Base-by-base conservation (phyloP, 768 basidiomycete species). In the Russula foetens region DNA sequence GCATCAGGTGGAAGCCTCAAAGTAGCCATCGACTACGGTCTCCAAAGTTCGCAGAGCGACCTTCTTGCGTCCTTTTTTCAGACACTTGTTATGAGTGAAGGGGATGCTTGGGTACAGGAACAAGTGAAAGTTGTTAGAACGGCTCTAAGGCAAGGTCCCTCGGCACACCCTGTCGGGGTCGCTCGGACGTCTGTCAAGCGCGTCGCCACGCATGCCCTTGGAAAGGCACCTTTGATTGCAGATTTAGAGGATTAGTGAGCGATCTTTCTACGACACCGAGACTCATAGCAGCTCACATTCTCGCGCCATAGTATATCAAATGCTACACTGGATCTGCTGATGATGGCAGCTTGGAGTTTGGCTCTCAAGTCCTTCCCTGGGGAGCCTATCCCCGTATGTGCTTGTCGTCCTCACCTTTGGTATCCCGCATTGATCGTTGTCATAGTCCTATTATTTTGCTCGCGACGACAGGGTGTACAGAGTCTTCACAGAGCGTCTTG, bases 71-170 rank as follows among this genome's bases (percentile, higher is more conserved):
- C 91, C 0, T 98, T 95, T 73, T 76, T 98, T 67, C 95, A 98
- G 74, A 92, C 92, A 17, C 76, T 98, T 38, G 84, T 98, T 66
- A 98, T 98, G 95, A 92, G 90, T 58, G 94, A 97, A 76, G 95
- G 95, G 17, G 90, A 95, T 66, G 81, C 83, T 63, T 97, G 92
- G 90, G 81, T 98, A n/a, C 76, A 76, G 59, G 79, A 83, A 2
- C 83, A 92, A 60, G 81, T 85, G 4, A 78, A 81, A 19, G 83
- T 82, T 48, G 75, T 94, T 56, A 79, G 84, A 0, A 79, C 86
- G 45, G 86, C 91, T 3, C 75, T 97, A 58, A 81, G 83, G 45
- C 76, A 81, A 1, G 87, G 86, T 0, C 80, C 81, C 17, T 78
- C 77, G 53, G 87, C 86, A 1, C 79, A 83, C 64, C 94, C 95